phyloP scores from a whole-genome alignment of 2,329 filamentous ascomycete species.

The Fusarium verticillioides region DNA sequence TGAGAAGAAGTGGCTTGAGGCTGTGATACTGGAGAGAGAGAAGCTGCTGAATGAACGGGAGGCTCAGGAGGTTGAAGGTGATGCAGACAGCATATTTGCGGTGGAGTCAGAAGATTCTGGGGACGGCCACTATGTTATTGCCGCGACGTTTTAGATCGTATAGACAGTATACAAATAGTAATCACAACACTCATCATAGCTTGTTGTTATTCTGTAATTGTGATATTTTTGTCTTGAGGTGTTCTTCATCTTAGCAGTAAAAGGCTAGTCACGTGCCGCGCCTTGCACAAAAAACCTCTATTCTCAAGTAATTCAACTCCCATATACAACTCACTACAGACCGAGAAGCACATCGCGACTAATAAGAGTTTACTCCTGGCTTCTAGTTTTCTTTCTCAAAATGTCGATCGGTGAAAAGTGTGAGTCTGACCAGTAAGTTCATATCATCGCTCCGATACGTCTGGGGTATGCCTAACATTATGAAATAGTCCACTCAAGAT shows the following conservation, averaged over 20 bases:
- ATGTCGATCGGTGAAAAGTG: constrained; percentile 36
- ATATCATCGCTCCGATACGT: neutral
- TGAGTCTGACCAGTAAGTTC: constrained; percentile 40
- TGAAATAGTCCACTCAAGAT: constrained; percentile 66
- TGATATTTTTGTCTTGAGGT: neutral
- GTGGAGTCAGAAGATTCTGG: constrained; percentile 29
- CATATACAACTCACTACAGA: neutral
- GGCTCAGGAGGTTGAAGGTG: constrained; percentile 56
- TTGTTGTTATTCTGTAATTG: neutral
- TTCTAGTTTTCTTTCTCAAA: neutral
- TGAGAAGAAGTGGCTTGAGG: constrained; percentile 60
- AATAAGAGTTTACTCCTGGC: neutral
- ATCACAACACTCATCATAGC: neutral
- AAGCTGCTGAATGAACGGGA: constrained; percentile 56
- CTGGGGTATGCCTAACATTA: constrained; percentile 36
- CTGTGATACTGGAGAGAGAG: constrained; percentile 57
- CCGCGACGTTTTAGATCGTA: neutral
- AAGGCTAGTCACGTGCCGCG: constrained; percentile 26
- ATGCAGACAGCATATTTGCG: constrained; percentile 49
- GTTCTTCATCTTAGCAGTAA: neutral
- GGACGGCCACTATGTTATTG: constrained; percentile 9
- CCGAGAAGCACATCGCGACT: neutral
- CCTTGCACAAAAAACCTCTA: constrained; percentile 38
- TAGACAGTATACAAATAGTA: neutral
- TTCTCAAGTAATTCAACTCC: neutral